phyloP scores from a whole-genome alignment of 352 stramenopile species.

The Globisporangium solare region DNA sequence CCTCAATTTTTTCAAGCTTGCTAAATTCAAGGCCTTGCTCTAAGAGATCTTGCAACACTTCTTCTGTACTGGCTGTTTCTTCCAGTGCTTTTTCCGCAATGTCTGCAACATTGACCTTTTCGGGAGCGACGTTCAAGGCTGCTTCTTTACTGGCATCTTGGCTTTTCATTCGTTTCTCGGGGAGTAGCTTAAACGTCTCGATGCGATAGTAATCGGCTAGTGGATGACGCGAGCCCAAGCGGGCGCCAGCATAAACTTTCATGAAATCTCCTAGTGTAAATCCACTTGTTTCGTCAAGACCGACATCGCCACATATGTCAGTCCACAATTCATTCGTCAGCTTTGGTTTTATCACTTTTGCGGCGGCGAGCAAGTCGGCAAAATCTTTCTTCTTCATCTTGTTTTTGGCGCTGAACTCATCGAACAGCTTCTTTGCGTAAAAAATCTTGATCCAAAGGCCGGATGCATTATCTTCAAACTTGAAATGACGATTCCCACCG shows the following conservation, averaged over 20 bases:
- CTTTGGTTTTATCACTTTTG: slow-evolving; percentile 34
- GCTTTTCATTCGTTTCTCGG: slow-evolving; percentile 26
- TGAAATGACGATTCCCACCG: slow-evolving; percentile 21
- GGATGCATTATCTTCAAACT: slow-evolving; percentile 34
- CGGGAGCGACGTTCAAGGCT: slow-evolving; percentile 34
- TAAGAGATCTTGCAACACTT: slow-evolving; percentile 43
- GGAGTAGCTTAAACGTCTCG: slow-evolving; percentile 50
- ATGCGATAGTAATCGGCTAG: slow-evolving; percentile 53
- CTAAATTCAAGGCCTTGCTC: slow-evolving; percentile 41
- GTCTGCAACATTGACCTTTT: slow-evolving; percentile 47
- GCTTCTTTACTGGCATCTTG: slow-evolving; percentile 37
- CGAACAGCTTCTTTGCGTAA: slow-evolving; percentile 49
- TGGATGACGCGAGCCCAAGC: slow-evolving; percentile 35
- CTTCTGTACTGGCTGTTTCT: slow-evolving; percentile 35
- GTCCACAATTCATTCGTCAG: slow-evolving; percentile 39
- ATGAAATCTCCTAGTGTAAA: slow-evolving; percentile 34
- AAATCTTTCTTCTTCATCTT: slow-evolving; percentile 41
- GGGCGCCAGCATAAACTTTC: slow-evolving; percentile 30
- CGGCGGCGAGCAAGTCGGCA: slow-evolving; percentile 28
- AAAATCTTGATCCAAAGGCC: slow-evolving; percentile 43
- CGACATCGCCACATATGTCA: slow-evolving; percentile 33
- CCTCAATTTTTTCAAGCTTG: slow-evolving; percentile 35
- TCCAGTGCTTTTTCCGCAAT: slow-evolving; percentile 38
- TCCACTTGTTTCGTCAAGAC: slow-evolving; percentile 25
- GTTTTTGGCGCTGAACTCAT: slow-evolving; percentile 30